These are phyloP conservation scores for Phoma sp. DNA, from an alignment of 2,329 filamentous ascomycete species.

Conservation along the genomic window DNA sequence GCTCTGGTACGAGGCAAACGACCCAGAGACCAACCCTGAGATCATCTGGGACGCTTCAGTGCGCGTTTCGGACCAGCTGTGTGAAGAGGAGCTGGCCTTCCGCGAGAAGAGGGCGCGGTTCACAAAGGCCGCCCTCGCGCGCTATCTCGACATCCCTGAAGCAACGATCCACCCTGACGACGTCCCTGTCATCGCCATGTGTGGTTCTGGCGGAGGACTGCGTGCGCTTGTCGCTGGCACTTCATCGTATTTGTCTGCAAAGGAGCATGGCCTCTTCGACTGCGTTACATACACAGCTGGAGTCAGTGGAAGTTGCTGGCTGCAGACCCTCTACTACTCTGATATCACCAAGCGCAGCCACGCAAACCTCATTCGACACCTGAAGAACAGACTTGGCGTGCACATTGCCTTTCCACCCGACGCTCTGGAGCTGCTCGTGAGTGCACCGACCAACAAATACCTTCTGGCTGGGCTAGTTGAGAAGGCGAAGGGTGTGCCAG, in stretches of 20 bases:
- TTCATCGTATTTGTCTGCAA: conserved; percentile 82
- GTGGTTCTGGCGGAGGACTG: conserved; percentile 89
- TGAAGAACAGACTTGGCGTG: conserved; percentile 82
- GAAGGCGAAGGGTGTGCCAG: conserved; percentile 81
- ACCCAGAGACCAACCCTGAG: conserved; percentile 83
- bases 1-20: conserved; percentile 90
- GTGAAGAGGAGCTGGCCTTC: conserved; percentile 81
- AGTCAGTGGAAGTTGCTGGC: conserved; percentile 95
- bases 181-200: conserved; percentile 90
- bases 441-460: conserved; percentile 90
- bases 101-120: conserved; percentile 70
- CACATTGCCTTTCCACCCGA: conserved; percentile 93
- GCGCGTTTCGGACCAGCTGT: conserved; percentile 80
- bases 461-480: conserved; percentile 88
- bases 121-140: conserved; percentile 75
- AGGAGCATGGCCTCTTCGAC: conserved; percentile 88
- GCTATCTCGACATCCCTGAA: conserved; percentile 79
- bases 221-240: conserved; percentile 89
- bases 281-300: conserved; percentile 94
- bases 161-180: conserved; percentile 89
- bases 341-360: conserved; percentile 74
- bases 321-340: conserved; percentile 86
- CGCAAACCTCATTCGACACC: conserved; percentile 74
- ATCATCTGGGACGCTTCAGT: conserved; percentile 82
- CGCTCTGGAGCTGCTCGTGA: conserved; percentile 80